These are phyloP conservation scores for Myrmaecium sp. DNA, from an alignment of 2,329 filamentous ascomycete genomes.

Conservation along the genomic window DNA sequence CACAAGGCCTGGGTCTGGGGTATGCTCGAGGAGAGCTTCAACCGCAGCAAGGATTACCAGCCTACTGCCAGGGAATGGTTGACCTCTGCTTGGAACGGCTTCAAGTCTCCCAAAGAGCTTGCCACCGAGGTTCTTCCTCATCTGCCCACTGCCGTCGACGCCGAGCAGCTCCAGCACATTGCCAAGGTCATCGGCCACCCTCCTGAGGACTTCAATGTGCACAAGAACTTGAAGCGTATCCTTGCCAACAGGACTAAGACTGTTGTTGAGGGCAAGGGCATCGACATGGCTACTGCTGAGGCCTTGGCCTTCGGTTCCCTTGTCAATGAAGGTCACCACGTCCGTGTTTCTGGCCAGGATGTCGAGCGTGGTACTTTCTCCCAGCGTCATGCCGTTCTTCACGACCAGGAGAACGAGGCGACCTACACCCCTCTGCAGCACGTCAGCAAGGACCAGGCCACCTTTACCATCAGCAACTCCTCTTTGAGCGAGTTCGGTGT, in stretches of 20 bases:
- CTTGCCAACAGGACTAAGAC: slow-evolving; percentile 79
- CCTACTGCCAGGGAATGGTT: slow-evolving; percentile 96
- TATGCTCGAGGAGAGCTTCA: slow-evolving; percentile 95
- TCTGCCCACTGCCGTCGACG: slow-evolving; percentile 65
- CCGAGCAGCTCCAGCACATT: slow-evolving; percentile 61
- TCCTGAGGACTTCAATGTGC: slow-evolving; percentile 74
- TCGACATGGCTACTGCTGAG: slow-evolving; percentile 96
- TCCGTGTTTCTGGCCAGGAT: slow-evolving; percentile 95
- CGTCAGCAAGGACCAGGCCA: slow-evolving; percentile 77
- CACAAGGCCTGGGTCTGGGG: slow-evolving; percentile 99
- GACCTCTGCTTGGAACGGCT: slow-evolving; percentile 96
- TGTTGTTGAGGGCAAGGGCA: slow-evolving; percentile 78
- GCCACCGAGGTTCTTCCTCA: slow-evolving; percentile 89
- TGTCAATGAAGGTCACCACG: slow-evolving; percentile 85
- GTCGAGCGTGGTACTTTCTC: slow-evolving; percentile 99
- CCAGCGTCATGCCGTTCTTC: slow-evolving; percentile 89
- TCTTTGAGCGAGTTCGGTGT: slow-evolving; percentile 58
- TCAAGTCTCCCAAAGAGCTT: slow-evolving; percentile 97
- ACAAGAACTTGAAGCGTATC: slow-evolving; percentile 96
- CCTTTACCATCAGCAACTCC: slow-evolving; percentile 94
- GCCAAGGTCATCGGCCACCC: slow-evolving; percentile 60
- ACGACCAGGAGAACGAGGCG: slow-evolving; percentile 87
- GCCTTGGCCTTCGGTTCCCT: slow-evolving; percentile 87
- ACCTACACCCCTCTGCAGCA: slow-evolving; percentile 89
- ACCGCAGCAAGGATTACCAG: slow-evolving; percentile 94